Base-by-base conservation (phyloP, 2,329 filamentous ascomycete species). In the Xylariomycetidae sp. region DNA sequence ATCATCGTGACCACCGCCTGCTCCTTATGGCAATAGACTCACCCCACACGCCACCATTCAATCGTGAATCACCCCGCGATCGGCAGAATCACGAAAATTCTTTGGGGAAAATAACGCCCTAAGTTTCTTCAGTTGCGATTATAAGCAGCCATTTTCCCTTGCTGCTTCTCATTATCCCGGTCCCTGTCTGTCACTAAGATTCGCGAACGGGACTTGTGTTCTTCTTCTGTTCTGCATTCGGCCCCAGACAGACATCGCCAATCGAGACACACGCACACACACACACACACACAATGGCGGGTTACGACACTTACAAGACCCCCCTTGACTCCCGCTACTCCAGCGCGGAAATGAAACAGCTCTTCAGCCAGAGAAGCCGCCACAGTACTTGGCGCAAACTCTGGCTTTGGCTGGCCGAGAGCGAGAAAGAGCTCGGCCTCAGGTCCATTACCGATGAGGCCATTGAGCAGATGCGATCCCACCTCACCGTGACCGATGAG, bases 391-490 rank as follows among this genome's bases (percentile, higher is more conserved):
- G 41, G 88, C 79, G 88, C 44, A 74, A 85, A 57, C 77, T 95
- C 13, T 96, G 89, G 89, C 67, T 90, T 27, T 80, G 74, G 63
- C 82, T 95, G 9, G 88, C 88, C 16, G 82, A 94, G 68, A 71
- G 75, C 8, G 83, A 95, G 68, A 81, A 80, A 58, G 83, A 89
- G 59, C 74, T 94, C 3, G 88, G 88, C 3, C 74, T 94, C 29
- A 66, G 74, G 7, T 57, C 64, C 27, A 89, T 95, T 55, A 80
- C 76, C 11, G 60, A 73, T 14, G 78, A 90, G 51, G 88, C 88
- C 7, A 68, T 96, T 33, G 72, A 80, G 38, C 75, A 88, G 61
- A 85, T 95, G 76, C 71, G 74, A 44, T 74, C 77, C n/a, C 72
- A 89, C 40, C 67, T 89, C 27, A 70, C 69, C n/a, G 72, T 94